phyloP scores from a whole-genome alignment of 225 moss, liverwort and hornwort genomes.

The Marchantia paleacea region DNA sequence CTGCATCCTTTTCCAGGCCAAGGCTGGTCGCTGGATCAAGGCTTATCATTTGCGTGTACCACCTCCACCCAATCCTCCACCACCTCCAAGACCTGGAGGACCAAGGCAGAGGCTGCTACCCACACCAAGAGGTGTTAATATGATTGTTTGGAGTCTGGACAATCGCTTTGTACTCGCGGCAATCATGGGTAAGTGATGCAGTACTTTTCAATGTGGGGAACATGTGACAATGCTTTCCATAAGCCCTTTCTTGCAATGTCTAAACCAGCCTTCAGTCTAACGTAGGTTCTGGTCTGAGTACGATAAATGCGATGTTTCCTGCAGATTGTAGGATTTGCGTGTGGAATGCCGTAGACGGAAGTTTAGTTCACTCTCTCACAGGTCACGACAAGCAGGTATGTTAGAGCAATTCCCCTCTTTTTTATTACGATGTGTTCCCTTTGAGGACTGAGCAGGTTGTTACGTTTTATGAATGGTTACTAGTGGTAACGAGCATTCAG shows the following conservation, averaged over 20 bases:
- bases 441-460: not conserved
- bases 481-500: not conserved
- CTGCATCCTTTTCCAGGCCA: conserved; percentile 42
- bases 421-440: not conserved
- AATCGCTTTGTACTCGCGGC: conserved; percentile 98
- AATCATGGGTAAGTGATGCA: conserved; percentile 72
- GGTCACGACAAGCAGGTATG: conserved; percentile 85
- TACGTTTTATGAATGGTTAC: not conserved
- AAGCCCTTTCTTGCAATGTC: too few relatives aligned
- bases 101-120: conserved; percentile 75
- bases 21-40: conserved; percentile 95
- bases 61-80: conserved; percentile 83
- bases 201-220: too few relatives aligned
- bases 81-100: conserved; percentile 77
- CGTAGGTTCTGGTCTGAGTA: not conserved
- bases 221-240: too few relatives aligned
- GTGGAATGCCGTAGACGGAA: conserved; percentile 99
- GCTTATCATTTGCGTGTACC: conserved; percentile 92
- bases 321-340: conserved; percentile 99
- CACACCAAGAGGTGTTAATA: conserved; percentile 93
- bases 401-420: not conserved
- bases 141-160: conserved; percentile 99
- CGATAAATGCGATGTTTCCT: not conserved
- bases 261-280: too few relatives aligned
- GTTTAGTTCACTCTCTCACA: conserved; percentile 93